Base-by-base conservation (phyloP, 768 basidiomycete species). In the Ramaria sp. region DNA sequence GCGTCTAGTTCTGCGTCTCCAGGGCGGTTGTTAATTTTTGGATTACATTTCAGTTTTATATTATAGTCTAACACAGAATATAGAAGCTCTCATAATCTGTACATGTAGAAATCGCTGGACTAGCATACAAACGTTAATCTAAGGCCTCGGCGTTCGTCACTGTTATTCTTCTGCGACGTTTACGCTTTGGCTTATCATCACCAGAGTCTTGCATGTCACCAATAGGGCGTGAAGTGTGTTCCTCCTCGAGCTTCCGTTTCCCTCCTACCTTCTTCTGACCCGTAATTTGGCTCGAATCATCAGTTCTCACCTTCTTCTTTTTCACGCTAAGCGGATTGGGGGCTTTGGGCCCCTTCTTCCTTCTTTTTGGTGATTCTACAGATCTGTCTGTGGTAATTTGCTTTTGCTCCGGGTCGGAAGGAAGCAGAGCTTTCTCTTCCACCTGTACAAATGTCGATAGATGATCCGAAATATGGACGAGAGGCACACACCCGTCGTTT, bases 241-340 rank as follows among this genome's bases (percentile, higher is more conserved):
- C 70, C 90, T 63, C 66, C 1, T 57, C 57, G 12, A 57, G 65
- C 54, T 64, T 69, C 27, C 70, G 63, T 57, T 72, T 72, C 22
- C 54, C 53, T 17, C 67, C 64, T 6, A 48, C 62, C 34, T 37
- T 13, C 50, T 64, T 55, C 31, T 52, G 58, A 31, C 63, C 54
- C 41, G 41, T 33, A 33, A 20, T 51, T 5, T 37, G 34, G 34
- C 9, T 37, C 13, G 34, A 37, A 38, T 38, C 49, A 42, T 64
- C 59, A 15, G 59, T 31, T 22, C 93, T 63, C 6, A 62, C 49
- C 64, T 80, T 81, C 69, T 90, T 94, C 76, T 92, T 96, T 77
- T 91, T 93, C 46, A 94, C 73, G 59, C 91, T 93, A 3, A 97
- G 77, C 7, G 95, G 91, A 71, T 97, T 98, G 1, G 94, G 92